Conservation (phyloP, 2,329 filamentous ascomycete genomes). For the Aspergillus pseudotamarii region DNA sequence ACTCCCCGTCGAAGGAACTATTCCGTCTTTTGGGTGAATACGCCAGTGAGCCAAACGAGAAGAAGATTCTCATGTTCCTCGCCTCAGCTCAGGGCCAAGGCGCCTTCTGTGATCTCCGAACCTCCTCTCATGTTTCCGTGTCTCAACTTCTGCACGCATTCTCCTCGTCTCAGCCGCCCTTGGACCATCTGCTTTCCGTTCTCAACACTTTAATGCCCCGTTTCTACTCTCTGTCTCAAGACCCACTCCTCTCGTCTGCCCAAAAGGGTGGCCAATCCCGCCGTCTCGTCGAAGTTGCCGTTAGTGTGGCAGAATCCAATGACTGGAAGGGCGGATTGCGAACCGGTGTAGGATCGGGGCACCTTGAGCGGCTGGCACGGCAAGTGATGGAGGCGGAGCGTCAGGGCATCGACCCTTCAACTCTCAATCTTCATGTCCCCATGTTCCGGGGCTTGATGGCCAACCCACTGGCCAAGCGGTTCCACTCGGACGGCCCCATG, state of each 20-base stretch:
- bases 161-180: conserved; percentile 83
- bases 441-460: conserved; percentile 99
- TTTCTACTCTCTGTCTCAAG: conserved; percentile 97
- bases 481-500: conserved; percentile 94
- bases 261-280: conserved; percentile 70
- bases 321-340: conserved; percentile 75
- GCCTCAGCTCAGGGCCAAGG: conserved; percentile 89
- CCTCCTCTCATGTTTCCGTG: conserved; percentile 81
- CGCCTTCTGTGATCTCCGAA: conserved; percentile 91
- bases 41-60: conserved; percentile 77
- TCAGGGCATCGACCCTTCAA: conserved; percentile 54
- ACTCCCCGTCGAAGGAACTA: conserved; percentile 84
- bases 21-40: conserved; percentile 85
- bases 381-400: conserved; percentile 70
- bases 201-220: conserved; percentile 92
- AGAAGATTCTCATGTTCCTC: conserved; percentile 83
- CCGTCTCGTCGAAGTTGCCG: conserved; percentile 91
- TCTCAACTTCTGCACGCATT: conserved; percentile 88
- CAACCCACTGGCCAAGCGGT: conserved; percentile 90
- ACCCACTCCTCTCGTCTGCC: conserved; percentile 78
- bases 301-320: conserved; percentile 84
- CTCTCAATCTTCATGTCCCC: conserved; percentile 73
- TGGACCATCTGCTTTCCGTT: conserved; percentile 77
- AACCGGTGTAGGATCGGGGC: conserved; percentile 88
- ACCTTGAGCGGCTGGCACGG: conserved; percentile 82